Percentiles rank a stretch among this genome's conserved stretches.
Evolutionary conservation across 2,329 filamentous ascomycete genomes (phyloP).

Genomic region (Amylocarpus encephaloides): DNA sequence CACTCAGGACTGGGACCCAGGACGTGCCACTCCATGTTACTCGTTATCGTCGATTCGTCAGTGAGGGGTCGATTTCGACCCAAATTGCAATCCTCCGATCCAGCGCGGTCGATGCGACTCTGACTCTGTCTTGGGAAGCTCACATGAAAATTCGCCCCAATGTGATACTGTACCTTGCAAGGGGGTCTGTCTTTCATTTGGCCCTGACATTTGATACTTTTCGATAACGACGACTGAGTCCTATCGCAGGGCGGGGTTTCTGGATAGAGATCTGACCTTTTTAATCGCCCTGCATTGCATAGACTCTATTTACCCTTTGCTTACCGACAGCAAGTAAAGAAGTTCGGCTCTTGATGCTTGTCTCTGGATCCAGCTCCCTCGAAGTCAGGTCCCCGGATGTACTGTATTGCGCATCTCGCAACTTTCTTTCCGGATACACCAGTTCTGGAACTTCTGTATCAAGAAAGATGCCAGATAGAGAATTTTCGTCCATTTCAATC

Average conservation of each 20-base stretch:
- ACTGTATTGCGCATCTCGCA: too few relatives aligned
- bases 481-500: background rate
- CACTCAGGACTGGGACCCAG: background rate
- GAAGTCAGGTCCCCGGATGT: too few relatives aligned
- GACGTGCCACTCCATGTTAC: background rate
- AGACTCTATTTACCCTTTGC: too few relatives aligned
- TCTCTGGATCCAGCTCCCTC: too few relatives aligned
- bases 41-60: too few relatives aligned
- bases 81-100: conserved; percentile 4
- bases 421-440: too few relatives aligned
- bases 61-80: background rate
- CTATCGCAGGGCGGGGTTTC: background rate
- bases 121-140: conserved; percentile 1
- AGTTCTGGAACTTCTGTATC: background rate
- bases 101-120: conserved; percentile 1
- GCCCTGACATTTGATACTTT: background rate
- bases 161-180: too few relatives aligned
- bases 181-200: background rate
- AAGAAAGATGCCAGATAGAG: background rate
- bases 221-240: background rate
- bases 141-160: background rate
- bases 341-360: too few relatives aligned
- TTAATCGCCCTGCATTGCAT: background rate
- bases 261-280: background rate
- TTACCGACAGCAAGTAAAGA: too few relatives aligned